These are phyloP conservation scores for Lactarius deliciosus DNA, from an alignment of 768 basidiomycete genomes.

Conservation along the genomic window DNA sequence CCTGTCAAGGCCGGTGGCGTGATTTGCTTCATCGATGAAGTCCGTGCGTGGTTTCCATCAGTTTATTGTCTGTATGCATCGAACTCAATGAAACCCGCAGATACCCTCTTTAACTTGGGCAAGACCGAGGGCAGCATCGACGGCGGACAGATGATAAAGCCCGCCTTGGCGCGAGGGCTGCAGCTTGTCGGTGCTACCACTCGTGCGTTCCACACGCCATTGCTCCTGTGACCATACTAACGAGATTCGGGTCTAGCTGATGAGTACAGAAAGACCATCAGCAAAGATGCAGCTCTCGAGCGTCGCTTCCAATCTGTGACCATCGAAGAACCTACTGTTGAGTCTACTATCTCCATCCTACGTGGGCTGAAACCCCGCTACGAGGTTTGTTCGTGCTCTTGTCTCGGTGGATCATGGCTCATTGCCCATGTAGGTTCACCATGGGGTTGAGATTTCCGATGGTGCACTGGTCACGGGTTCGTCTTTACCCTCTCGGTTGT, in stretches of 20 bases:
- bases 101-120: constrained; percentile 82
- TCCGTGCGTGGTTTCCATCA: constrained; percentile 56
- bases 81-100: constrained; percentile 36
- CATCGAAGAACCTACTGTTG: constrained; percentile 87
- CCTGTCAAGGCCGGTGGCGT: constrained; percentile 61
- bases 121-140: constrained; percentile 92
- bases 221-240: neutral
- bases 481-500: constrained; percentile 23
- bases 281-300: constrained; percentile 88
- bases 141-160: constrained; percentile 92
- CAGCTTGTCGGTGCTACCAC: constrained; percentile 92
- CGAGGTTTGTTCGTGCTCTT: constrained; percentile 45
- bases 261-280: constrained; percentile 89
- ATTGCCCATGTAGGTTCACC: constrained; percentile 50
- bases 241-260: constrained; percentile 49
- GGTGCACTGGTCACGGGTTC: constrained; percentile 80
- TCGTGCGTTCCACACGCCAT: constrained; percentile 45
- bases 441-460: constrained; percentile 91
- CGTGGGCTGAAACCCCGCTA: constrained; percentile 82
- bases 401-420: neutral
- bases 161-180: constrained; percentile 81
- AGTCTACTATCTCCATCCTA: constrained; percentile 81
- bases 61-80: neutral
- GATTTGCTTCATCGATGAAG: constrained; percentile 94
- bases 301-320: constrained; percentile 87